Percentiles rank a stretch among this genome's conserved stretches.
These are phyloP conservation scores for Miamiensis avidus DNA, from an alignment of 169 alveolate genomes.

Conservation along the genomic window DNA sequence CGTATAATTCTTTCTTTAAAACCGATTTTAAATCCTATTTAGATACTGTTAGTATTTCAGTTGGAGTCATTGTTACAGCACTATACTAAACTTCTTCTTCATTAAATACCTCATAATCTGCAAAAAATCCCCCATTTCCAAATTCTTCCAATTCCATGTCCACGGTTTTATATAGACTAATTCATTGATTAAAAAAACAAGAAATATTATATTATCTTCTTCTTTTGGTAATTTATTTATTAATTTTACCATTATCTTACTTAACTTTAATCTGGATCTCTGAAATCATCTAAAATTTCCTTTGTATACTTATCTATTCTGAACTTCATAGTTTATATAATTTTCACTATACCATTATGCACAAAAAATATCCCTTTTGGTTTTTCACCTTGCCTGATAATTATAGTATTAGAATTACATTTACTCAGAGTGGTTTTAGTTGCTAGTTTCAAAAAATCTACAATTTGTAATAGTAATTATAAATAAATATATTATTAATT, in stretches of 20 bases:
- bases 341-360: conserved; percentile 17
- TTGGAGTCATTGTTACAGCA: conserved; percentile 8
- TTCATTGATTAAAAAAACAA: neutral
- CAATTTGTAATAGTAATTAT: too few species aligned
- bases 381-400: conserved; percentile 14
- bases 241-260: neutral
- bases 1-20: neutral
- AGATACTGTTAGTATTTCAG: conserved; percentile 16
- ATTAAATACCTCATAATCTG: conserved; percentile 17
- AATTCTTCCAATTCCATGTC: conserved; percentile 21
- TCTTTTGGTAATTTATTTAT: too few species aligned
- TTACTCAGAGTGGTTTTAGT: conserved; percentile 16
- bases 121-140: conserved; percentile 24
- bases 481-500: too few species aligned
- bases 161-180: conserved; percentile 1
- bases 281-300: conserved; percentile 18
- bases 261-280: neutral
- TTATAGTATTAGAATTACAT: conserved; percentile 9
- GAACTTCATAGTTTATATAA: conserved; percentile 2
- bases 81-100: neutral
- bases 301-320: neutral
- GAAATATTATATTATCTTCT: too few species aligned
- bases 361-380: conserved; percentile 22
- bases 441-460: conserved; percentile 1
- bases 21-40: conserved; percentile 12